Percentiles rank a stretch among this genome's conserved stretches.
phyloP scores from a whole-genome alignment of 2,329 filamentous ascomycete genomes.

The Exophiala lecanii-corni region DNA sequence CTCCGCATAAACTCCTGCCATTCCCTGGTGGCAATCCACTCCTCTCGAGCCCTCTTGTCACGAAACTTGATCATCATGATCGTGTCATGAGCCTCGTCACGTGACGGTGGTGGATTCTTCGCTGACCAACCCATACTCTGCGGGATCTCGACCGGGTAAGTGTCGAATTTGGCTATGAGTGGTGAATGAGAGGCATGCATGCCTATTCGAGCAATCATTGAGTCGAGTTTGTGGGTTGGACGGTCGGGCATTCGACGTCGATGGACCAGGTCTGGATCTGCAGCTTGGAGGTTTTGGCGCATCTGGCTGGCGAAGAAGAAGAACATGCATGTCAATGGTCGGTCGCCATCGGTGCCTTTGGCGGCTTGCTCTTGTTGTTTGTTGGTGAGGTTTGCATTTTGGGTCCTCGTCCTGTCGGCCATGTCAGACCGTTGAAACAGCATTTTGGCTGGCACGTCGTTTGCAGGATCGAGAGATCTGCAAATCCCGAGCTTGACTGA shows the following conservation, averaged over 20 bases:
- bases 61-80: slow-evolving; percentile 29
- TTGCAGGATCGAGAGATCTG: too few relatives aligned
- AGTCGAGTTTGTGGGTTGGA: slow-evolving; percentile 25
- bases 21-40: slow-evolving; percentile 27
- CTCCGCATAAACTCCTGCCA: slow-evolving; percentile 30
- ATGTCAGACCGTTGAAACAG: too few relatives aligned
- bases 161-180: slow-evolving; percentile 27
- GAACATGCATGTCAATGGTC: slow-evolving; percentile 28
- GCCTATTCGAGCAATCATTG: slow-evolving; percentile 25
- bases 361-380: too few relatives aligned
- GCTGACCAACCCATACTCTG: slow-evolving; percentile 9
- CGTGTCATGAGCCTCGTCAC: slow-evolving; percentile 28
- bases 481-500: too few relatives aligned
- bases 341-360: slow-evolving; percentile 9
- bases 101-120: slow-evolving; percentile 15
- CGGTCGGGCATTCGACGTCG: slow-evolving; percentile 10
- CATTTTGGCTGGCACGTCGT: too few relatives aligned
- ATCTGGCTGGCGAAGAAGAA: slow-evolving; percentile 30
- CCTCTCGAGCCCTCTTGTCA: slow-evolving; percentile 24
- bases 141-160: slow-evolving; percentile 28
- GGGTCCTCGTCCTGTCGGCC: too few relatives aligned
- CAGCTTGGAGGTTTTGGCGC: slow-evolving; percentile 25
- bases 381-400: too few relatives aligned
- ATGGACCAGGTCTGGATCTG: slow-evolving; percentile 17
- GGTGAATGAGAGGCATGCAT: slow-evolving; percentile 27